phyloP scores from a whole-genome alignment of 352 stramenopile species.

The Thalassiosira livingstoniorum region DNA sequence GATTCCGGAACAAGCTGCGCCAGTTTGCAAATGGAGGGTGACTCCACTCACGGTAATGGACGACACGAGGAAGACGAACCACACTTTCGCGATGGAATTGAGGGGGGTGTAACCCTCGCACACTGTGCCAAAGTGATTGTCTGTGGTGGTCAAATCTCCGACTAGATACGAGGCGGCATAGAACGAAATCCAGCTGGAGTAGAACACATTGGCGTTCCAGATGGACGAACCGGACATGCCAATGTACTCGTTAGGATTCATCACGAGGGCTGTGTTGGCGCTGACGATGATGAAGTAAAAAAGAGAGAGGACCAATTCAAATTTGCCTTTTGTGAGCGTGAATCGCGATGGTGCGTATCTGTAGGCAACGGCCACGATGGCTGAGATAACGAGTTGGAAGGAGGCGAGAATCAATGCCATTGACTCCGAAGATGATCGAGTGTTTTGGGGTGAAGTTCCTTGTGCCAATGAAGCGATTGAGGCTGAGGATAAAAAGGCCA shows the following conservation, averaged over 20 bases:
- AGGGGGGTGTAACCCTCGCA: neutral
- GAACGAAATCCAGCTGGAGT: neutral
- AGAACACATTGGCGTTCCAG: conserved; percentile 2
- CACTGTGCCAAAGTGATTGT: neutral
- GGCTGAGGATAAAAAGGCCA: neutral
- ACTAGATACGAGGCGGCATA: neutral
- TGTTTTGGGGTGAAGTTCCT: neutral
- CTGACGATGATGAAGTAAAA: neutral
- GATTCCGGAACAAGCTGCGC: neutral
- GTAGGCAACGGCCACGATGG: neutral
- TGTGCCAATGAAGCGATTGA: neutral
- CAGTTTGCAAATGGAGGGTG: neutral
- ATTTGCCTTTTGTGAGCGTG: neutral
- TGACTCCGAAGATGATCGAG: neutral
- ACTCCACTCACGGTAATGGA: neutral
- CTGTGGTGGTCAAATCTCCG: neutral
- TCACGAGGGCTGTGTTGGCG: neutral
- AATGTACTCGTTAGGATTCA: neutral
- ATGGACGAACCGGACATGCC: neutral
- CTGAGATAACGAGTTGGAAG: neutral
- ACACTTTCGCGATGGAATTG: neutral
- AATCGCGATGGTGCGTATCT: neutral
- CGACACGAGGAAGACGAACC: neutral
- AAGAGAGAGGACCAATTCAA: neutral
- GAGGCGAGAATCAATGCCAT: neutral